phyloP scores from a whole-genome alignment of 2,329 filamentous ascomycete genomes.

The Fusarium sp. region DNA sequence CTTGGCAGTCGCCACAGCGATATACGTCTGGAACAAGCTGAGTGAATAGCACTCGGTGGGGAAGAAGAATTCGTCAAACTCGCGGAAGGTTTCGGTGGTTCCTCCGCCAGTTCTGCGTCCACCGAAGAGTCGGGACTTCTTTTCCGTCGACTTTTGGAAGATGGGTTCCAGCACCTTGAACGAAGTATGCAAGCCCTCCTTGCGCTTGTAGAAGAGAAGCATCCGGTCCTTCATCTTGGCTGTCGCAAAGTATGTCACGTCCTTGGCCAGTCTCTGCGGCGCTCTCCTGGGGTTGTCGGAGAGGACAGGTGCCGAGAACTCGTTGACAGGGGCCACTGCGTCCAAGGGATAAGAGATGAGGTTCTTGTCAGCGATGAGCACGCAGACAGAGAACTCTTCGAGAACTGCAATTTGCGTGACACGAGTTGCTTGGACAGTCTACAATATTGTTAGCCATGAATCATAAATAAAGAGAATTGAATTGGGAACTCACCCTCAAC shows the following conservation, averaged over 20 bases:
- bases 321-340: slow-evolving; percentile 74
- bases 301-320: slow-evolving; percentile 68
- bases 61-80: slow-evolving; percentile 99
- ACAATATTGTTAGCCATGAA: slow-evolving; percentile 31
- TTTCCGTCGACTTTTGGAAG: slow-evolving; percentile 90
- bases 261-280: slow-evolving; percentile 91
- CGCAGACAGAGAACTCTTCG: slow-evolving; percentile 93
- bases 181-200: slow-evolving; percentile 89
- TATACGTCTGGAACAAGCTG: slow-evolving; percentile 94
- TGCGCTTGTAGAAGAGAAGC: slow-evolving; percentile 96
- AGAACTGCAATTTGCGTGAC: slow-evolving; percentile 95
- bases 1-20: slow-evolving; percentile 89
- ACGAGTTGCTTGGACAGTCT: slow-evolving; percentile 80
- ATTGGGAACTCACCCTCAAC: slow-evolving; percentile 74
- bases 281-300: slow-evolving; percentile 80
- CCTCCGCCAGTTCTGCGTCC: slow-evolving; percentile 70
- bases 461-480: background rate
- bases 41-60: slow-evolving; percentile 94
- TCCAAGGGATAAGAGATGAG: slow-evolving; percentile 95
- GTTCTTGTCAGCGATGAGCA: slow-evolving; percentile 90
- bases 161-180: slow-evolving; percentile 98
- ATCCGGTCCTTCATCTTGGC: slow-evolving; percentile 97
- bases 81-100: slow-evolving; percentile 93
- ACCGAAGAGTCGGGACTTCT: slow-evolving; percentile 75
- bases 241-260: slow-evolving; percentile 96